Evolutionary conservation across 2,329 filamentous ascomycete genomes (phyloP).

Genomic region (Pyricularia sp.): DNA sequence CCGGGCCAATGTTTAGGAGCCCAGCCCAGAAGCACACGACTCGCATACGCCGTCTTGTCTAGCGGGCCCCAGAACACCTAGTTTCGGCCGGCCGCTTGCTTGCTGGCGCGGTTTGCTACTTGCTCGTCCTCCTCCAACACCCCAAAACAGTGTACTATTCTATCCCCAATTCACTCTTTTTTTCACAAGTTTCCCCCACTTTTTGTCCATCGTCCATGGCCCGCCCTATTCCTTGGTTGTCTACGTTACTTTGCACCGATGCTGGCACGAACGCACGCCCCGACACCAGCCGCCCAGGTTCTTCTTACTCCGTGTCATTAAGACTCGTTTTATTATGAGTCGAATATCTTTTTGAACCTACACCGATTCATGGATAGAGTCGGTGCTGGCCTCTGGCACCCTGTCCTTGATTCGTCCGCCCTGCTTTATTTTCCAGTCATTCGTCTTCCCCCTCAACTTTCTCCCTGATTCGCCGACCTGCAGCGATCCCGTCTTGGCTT

Average conservation of each 20-base stretch:
- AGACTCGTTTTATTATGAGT: not conserved
- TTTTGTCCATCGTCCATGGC: not conserved
- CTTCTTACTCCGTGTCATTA: not conserved
- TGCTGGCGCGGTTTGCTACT: not conserved
- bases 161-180: not conserved
- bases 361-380: not conserved
- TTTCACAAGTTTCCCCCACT: not conserved
- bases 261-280: not conserved
- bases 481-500: not conserved
- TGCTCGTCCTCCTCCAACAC: not conserved
- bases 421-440: not conserved
- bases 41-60: not conserved
- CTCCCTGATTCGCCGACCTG: not conserved
- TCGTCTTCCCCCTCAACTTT: not conserved
- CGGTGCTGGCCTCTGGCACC: not conserved
- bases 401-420: not conserved
- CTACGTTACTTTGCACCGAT: not conserved
- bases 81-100: not conserved
- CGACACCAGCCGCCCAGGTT: not conserved
- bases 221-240: not conserved
- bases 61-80: not conserved
- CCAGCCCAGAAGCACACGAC: not conserved
- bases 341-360: not conserved
- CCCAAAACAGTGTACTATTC: too few species aligned
- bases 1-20: not conserved